Percentiles rank a stretch among this genome's conserved stretches.
phyloP scores from a whole-genome alignment of 768 basidiomycete genomes.

The Pleurotus platypus region DNA sequence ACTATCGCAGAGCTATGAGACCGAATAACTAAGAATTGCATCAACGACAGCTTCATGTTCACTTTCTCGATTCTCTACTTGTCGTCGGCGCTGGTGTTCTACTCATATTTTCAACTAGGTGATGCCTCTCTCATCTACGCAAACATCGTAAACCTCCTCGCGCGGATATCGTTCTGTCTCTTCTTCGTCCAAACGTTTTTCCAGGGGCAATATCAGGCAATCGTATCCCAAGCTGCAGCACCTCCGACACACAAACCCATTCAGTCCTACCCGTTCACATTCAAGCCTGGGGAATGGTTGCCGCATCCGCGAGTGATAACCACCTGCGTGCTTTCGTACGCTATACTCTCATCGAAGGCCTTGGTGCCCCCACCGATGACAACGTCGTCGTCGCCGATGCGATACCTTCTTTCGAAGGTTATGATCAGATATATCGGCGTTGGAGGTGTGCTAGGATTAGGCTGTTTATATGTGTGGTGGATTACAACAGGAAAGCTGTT shows the following conservation, averaged over 20 bases:
- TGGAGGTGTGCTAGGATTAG: background rate
- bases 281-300: too few relatives aligned
- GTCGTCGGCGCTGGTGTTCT: constrained; percentile 38
- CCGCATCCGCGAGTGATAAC: too few relatives aligned
- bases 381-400: background rate
- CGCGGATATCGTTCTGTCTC: constrained; percentile 60
- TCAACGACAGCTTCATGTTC: constrained; percentile 63
- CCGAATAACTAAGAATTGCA: constrained; percentile 4
- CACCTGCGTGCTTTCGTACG: too few relatives aligned
- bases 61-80: constrained; percentile 71
- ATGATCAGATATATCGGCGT: background rate
- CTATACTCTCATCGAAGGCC: too few relatives aligned
- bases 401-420: background rate
- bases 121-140: constrained; percentile 74
- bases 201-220: constrained; percentile 9
- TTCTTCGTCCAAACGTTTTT: constrained; percentile 50
- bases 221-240: too few relatives aligned
- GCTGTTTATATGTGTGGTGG: background rate
- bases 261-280: too few relatives aligned
- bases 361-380: too few relatives aligned
- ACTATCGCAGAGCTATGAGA: background rate
- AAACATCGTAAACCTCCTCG: constrained; percentile 65
- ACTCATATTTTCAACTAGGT: constrained; percentile 41
- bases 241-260: too few relatives aligned
- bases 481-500: background rate